A percentile compares a stretch with the other conserved stretches of the same genome.
Evolutionary conservation across 768 basidiomycete species (phyloP).

Genomic region (Lentinula aciculospora): DNA sequence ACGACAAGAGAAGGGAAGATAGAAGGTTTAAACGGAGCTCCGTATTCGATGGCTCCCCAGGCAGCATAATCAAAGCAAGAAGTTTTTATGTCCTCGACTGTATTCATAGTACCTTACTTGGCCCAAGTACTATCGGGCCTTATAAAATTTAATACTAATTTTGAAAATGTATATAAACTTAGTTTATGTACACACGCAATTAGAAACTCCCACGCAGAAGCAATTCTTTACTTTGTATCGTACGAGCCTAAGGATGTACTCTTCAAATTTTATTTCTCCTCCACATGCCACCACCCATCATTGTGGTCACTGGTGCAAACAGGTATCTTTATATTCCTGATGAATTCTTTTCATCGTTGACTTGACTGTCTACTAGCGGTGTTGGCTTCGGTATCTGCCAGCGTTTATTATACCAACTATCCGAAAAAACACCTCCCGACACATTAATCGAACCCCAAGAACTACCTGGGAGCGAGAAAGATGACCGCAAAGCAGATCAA

Average conservation of each 20-base stretch:
- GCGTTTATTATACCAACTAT: slow-evolving; percentile 66
- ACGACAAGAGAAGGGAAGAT: background rate
- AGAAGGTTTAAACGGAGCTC: background rate
- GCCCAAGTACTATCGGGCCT: too few relatives aligned
- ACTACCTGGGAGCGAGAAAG: slow-evolving; percentile 6
- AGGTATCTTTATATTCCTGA: slow-evolving; percentile 36
- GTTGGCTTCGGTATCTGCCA: slow-evolving; percentile 80
- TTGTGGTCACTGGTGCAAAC: slow-evolving; percentile 71
- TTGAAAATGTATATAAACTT: too few relatives aligned
- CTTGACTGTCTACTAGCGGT: too few relatives aligned
- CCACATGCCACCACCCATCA: slow-evolving; percentile 36
- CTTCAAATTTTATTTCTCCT: background rate
- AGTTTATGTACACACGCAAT: too few relatives aligned
- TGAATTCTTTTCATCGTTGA: too few relatives aligned
- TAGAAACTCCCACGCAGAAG: too few relatives aligned
- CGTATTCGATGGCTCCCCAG: background rate
- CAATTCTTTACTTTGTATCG: background rate
- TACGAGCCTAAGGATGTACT: background rate
- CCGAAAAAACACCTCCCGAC: slow-evolving; percentile 30
- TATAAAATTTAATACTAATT: too few relatives aligned
- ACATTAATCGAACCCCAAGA: background rate
- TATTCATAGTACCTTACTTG: too few relatives aligned
- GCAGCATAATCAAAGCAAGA: background rate
- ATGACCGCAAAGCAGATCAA: slow-evolving; percentile 13
- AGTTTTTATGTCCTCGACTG: background rate